Percentiles rank a stretch among this genome's conserved stretches.
phyloP scores from a whole-genome alignment of 2,329 filamentous ascomycete species.

The Leptoxyphium fumago region DNA sequence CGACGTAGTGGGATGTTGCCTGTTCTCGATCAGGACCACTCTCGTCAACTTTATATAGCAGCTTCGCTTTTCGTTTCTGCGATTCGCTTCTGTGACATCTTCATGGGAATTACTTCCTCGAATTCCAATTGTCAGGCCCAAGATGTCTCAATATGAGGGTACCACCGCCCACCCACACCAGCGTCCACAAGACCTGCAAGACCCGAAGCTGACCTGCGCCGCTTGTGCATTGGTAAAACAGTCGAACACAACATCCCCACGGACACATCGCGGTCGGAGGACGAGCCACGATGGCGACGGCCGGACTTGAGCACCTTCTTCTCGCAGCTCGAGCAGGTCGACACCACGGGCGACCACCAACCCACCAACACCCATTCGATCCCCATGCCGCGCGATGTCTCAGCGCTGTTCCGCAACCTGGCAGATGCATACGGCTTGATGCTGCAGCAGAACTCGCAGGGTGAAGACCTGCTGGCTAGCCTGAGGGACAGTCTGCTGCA shows the following conservation, averaged over 20 bases:
- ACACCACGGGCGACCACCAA: constrained; percentile 35
- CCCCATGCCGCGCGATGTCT: constrained; percentile 45
- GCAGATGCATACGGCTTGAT: constrained; percentile 48
- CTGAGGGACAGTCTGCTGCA: constrained; percentile 42
- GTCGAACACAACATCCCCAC: constrained; percentile 35
- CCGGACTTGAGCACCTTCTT: constrained; percentile 54
- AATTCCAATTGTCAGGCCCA: neutral
- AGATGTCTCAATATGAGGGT: neutral
- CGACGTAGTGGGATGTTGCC: neutral
- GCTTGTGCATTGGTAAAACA: constrained; percentile 9
- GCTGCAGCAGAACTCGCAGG: constrained; percentile 18
- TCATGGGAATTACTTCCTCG: neutral
- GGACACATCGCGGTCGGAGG: constrained; percentile 15
- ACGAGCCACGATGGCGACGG: constrained; percentile 30
- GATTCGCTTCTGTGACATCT: neutral
- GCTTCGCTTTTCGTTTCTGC: neutral
- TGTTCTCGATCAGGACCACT: neutral
- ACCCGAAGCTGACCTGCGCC: neutral
- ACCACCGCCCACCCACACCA: neutral
- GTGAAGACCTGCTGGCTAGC: constrained; percentile 32
- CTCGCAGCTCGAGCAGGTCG: constrained; percentile 43
- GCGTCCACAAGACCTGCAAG: neutral
- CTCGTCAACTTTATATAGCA: neutral
- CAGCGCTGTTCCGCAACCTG: constrained; percentile 43
- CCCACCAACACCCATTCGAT: constrained; percentile 41